Percentiles rank a stretch among this genome's conserved stretches.
phyloP scores from a whole-genome alignment of 805 yeast genomes.

The Saccharomyces eubayanus region DNA sequence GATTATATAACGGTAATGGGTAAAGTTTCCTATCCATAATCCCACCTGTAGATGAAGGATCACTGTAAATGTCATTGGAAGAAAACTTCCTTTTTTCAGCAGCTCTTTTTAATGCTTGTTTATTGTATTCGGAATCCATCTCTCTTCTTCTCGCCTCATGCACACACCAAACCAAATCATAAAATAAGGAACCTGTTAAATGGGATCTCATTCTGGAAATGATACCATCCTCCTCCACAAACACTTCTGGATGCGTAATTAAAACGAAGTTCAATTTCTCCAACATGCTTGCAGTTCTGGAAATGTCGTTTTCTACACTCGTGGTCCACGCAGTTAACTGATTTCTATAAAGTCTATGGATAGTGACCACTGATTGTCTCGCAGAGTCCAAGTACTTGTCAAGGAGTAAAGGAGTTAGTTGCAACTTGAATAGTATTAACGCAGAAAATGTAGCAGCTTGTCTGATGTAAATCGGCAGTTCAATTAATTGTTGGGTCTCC shows the following conservation, averaged over 20 bases:
- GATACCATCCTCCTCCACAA: constrained; percentile 62
- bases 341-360: constrained; percentile 78
- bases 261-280: constrained; percentile 83
- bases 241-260: constrained; percentile 78
- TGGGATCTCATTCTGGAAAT: constrained; percentile 87
- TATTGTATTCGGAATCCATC: constrained; percentile 33
- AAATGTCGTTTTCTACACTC: constrained; percentile 73
- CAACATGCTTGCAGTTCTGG: constrained; percentile 82
- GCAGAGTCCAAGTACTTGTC: constrained; percentile 73
- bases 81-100: constrained; percentile 24
- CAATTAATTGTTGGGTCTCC: constrained; percentile 62
- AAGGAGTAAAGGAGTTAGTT: constrained; percentile 63
- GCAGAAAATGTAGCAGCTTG: constrained; percentile 82
- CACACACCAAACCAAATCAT: constrained; percentile 87
- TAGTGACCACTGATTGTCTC: constrained; percentile 87
- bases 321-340: constrained; percentile 88
- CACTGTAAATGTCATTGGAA: constrained; percentile 17
- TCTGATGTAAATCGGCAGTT: constrained; percentile 77
- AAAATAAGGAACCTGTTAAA: constrained; percentile 80
- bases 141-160: constrained; percentile 85
- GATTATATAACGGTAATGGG: constrained; percentile 85
- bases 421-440: constrained; percentile 68
- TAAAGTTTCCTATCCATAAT: constrained; percentile 35
- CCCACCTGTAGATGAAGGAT: neutral
- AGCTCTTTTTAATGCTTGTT: constrained; percentile 27